Evolutionary conservation across 805 yeast species (phyloP), one percentile per base, ranked within the genome.

Genomic region (Ogataea populi-albae): DNA sequence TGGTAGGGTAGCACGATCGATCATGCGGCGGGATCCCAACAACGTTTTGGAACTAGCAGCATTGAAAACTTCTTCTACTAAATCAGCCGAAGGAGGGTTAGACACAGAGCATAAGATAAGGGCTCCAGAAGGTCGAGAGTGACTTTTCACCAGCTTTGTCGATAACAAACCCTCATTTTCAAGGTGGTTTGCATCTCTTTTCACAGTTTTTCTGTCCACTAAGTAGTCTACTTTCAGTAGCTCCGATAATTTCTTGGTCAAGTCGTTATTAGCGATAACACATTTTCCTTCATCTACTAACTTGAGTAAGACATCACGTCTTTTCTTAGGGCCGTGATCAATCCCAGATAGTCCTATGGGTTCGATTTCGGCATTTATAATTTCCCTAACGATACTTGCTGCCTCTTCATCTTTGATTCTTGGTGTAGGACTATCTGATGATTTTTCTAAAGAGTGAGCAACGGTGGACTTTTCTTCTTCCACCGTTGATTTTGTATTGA

Each of bases 191-290:
- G 73, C 60, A 43, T 75, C 81, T 5, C 70, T 66, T 5, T 53
- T 49, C 9, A 75, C 49, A 0, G 89, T 82, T 34, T 68, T 70
- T 22, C 74, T 68, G 46, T 82, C 89, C 12, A 78, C 63, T 1
- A 27, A 24, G 23, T 58, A 52, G 19, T 55, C 56, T 10, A 72
- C 64, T 0, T 69, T 69, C 43, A 72, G 44, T 12, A 43, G 46
- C 3, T 61, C 65, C n/a, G 75, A 65, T 2, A 79, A 46, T 4
- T 50, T 55, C 7, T 60, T 63, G 24, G 64, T 51, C 23, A 79
- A 59, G 7, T 53, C 59, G 11, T 47, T 51, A n/a, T 73, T 70
- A 1, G 73, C 61, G 18, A 64, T 64, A 4, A 67, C 45, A 3
- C 73, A 71, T 11, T 81, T 82, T 11, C 66, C 65, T 19, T 62